Conservation (phyloP, 192 early-diverging fungal genomes). For the Lobosporangium transversale region DNA sequence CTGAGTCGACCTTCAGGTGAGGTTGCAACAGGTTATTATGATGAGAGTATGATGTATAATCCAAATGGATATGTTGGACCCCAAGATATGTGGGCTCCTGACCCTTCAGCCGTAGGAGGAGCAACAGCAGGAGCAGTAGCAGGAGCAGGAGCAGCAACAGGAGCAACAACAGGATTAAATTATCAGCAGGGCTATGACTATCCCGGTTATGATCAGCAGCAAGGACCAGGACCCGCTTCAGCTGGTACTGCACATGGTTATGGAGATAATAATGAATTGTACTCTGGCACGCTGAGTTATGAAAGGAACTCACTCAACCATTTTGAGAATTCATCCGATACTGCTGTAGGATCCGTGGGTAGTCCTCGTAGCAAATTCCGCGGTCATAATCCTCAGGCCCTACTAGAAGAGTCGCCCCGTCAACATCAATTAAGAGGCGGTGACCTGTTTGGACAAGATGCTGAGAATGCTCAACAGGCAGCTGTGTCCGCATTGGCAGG, state of each 20-base stretch:
- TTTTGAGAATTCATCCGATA: constrained; percentile 33
- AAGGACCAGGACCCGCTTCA: constrained; percentile 2
- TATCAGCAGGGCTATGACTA: background rate
- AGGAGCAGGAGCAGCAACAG: too few species aligned
- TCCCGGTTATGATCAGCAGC: background rate
- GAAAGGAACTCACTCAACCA: constrained; percentile 41
- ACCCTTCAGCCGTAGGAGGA: constrained; percentile 23
- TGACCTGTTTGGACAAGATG: constrained; percentile 49
- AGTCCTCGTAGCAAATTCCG: constrained; percentile 29
- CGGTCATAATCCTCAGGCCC: constrained; percentile 39
- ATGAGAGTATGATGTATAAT: constrained; percentile 26
- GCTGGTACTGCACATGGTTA: background rate
- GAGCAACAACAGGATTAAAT: too few species aligned
- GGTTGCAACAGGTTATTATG: constrained; percentile 36
- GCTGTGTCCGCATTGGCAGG: background rate
- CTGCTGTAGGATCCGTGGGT: constrained; percentile 18
- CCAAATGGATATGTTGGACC: constrained; percentile 30
- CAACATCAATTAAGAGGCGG: constrained; percentile 37
- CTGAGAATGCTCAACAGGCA: background rate
- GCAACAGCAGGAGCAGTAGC: constrained; percentile 23
- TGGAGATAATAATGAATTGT: constrained; percentile 1
- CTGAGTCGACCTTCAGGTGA: constrained; percentile 25
- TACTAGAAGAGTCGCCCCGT: constrained; percentile 42
- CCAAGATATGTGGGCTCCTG: constrained; percentile 46
- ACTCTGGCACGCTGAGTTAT: constrained; percentile 7